Evolutionary conservation across 768 basidiomycete genomes (phyloP).

Genomic region (Amanita pallidorosea): DNA sequence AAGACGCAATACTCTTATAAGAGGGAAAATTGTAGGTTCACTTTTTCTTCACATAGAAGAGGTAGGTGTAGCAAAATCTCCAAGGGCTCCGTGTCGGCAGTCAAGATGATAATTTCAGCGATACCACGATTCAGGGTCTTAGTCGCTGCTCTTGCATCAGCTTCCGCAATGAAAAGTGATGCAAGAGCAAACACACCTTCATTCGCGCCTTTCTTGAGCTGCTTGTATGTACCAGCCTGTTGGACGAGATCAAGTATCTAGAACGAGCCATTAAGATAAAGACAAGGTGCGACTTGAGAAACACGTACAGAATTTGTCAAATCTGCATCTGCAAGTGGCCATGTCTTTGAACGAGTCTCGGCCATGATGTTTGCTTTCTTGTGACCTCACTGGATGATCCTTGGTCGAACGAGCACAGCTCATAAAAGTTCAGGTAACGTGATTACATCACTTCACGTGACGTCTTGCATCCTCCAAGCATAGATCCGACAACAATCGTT

Average conservation of each 20-base stretch:
- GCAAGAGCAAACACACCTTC: constrained; percentile 57
- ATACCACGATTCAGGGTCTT: constrained; percentile 98
- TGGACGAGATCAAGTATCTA: constrained; percentile 95
- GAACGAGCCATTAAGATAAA: background rate
- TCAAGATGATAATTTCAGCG: constrained; percentile 95
- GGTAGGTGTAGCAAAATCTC: constrained; percentile 97
- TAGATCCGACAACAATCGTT: background rate
- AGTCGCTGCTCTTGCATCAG: constrained; percentile 49
- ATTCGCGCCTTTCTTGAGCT: constrained; percentile 98
- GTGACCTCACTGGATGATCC: constrained; percentile 86
- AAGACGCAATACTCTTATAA: background rate
- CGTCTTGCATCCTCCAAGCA: too few relatives aligned
- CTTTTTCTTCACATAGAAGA: constrained; percentile 97
- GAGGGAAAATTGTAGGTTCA: constrained; percentile 15
- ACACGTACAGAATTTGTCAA: constrained; percentile 80
- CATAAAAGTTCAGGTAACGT: too few relatives aligned
- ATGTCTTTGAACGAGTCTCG: constrained; percentile 70
- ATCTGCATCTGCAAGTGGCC: constrained; percentile 75
- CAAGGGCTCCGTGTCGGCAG: constrained; percentile 93
- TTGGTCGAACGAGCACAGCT: constrained; percentile 44
- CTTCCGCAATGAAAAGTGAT: background rate
- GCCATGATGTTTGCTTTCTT: constrained; percentile 36
- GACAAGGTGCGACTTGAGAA: background rate
- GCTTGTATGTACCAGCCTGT: constrained; percentile 95
- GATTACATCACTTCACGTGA: too few relatives aligned